phyloP scores from a whole-genome alignment of 2,329 filamentous ascomycete species.

The Davidsoniella eucalypti region DNA sequence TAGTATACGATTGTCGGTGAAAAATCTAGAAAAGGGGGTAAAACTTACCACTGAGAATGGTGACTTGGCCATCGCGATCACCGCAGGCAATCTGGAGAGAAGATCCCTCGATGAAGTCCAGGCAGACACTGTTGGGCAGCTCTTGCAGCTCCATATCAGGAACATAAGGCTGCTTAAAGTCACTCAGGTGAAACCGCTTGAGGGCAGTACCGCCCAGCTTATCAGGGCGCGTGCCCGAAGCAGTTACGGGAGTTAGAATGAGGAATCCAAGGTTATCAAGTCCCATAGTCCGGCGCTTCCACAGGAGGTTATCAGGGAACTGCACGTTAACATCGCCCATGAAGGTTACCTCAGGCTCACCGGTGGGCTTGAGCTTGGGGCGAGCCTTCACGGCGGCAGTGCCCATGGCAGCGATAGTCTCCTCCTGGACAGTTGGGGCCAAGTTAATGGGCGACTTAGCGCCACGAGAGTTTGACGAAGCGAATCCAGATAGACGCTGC shows the following conservation, averaged over 20 bases:
- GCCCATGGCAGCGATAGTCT: slow-evolving; percentile 22
- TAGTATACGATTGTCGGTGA: too few relatives aligned
- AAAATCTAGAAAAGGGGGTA: background rate
- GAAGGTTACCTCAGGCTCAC: slow-evolving; percentile 36
- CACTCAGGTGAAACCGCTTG: slow-evolving; percentile 71
- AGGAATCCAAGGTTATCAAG: slow-evolving; percentile 74
- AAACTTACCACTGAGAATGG: slow-evolving; percentile 27
- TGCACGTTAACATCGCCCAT: slow-evolving; percentile 91
- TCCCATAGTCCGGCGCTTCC: slow-evolving; percentile 83
- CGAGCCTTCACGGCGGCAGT: slow-evolving; percentile 11
- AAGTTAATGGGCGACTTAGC: slow-evolving; percentile 30
- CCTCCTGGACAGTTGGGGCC: slow-evolving; percentile 35
- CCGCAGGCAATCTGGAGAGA: slow-evolving; percentile 47
- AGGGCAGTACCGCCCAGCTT: slow-evolving; percentile 35
- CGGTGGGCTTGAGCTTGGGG: slow-evolving; percentile 18
- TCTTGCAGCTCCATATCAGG: slow-evolving; percentile 89
- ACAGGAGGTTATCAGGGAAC: slow-evolving; percentile 87
- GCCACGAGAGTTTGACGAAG: slow-evolving; percentile 15
- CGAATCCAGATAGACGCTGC: slow-evolving; percentile 37
- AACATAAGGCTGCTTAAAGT: slow-evolving; percentile 63
- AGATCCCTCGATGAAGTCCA: slow-evolving; percentile 45
- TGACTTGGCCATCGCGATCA: slow-evolving; percentile 40
- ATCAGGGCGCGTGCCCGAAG: slow-evolving; percentile 30
- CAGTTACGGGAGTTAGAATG: slow-evolving; percentile 50
- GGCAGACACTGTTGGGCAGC: slow-evolving; percentile 64